These are phyloP conservation scores for Penicillium arizonense DNA, from an alignment of 495 filamentous ascomycete genomes.

Conservation along the genomic window DNA sequence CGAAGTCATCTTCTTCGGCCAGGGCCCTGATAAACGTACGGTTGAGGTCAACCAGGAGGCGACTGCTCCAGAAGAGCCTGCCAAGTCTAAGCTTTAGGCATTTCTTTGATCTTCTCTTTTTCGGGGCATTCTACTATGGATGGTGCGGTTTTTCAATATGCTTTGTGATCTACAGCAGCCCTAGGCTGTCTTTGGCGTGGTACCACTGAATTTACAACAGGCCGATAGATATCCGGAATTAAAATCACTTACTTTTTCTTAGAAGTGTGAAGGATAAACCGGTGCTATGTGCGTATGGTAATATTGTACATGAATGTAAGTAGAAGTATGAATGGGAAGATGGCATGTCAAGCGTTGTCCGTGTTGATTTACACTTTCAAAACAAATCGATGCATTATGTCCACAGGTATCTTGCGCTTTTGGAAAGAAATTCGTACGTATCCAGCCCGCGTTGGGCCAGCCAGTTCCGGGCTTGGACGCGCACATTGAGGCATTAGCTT, in stretches of 20 bases:
- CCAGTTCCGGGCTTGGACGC: no score
- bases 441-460: no score
- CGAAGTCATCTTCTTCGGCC: conserved; percentile 97
- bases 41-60: conserved; percentile 85
- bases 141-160: background rate
- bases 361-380: background rate
- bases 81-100: conserved; percentile 58
- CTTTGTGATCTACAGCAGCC: background rate
- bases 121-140: background rate
- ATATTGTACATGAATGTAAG: background rate
- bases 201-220: background rate
- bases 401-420: no score
- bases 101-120: background rate
- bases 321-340: background rate
- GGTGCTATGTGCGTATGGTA: no score
- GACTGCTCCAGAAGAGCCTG: conserved; percentile 56
- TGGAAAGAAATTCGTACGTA: no score
- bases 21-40: conserved; percentile 68
- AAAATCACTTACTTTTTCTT: background rate
- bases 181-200: background rate
- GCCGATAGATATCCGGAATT: background rate
- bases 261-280: no score
- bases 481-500: no score
- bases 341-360: background rate
- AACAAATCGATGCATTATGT: background rate